A percentile compares a stretch with the other conserved stretches of the same genome.
phyloP scores from a whole-genome alignment of 192 early-diverging fungal species.

The Phlyctochytrium arcticum region DNA sequence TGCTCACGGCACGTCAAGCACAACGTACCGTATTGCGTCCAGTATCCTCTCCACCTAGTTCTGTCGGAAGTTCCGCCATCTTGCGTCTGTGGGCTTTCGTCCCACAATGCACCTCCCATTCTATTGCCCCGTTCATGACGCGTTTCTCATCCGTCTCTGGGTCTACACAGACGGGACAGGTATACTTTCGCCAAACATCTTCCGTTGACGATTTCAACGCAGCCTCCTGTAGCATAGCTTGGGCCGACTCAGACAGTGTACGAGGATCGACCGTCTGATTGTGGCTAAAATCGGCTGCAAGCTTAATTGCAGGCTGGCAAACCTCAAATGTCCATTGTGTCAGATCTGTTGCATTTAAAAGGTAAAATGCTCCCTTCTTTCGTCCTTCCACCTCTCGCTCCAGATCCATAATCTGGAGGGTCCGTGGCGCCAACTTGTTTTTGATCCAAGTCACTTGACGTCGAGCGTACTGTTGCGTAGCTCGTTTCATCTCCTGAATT shows the following conservation, averaged over 20 bases:
- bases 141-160: constrained; percentile 30
- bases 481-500: constrained; percentile 78
- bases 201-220: background rate
- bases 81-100: constrained; percentile 62
- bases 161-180: constrained; percentile 63
- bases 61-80: too few relatives aligned
- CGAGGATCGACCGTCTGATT: background rate
- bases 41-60: too few relatives aligned
- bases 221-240: background rate
- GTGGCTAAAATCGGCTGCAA: background rate
- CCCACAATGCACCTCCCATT: constrained; percentile 70
- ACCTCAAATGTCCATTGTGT: background rate
- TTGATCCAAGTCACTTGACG: constrained; percentile 77
- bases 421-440: constrained; percentile 56
- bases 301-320: background rate
- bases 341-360: constrained; percentile 66
- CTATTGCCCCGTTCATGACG: constrained; percentile 65
- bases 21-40: too few relatives aligned
- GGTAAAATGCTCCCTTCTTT: constrained; percentile 24
- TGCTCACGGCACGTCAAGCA: too few relatives aligned
- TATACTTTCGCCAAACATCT: constrained; percentile 61
- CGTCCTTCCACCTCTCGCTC: background rate
- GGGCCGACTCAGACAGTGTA: background rate
- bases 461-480: constrained; percentile 85
- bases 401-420: background rate